Conservation (phyloP, 345 rosid species). For the Ailanthus altissimus region DNA sequence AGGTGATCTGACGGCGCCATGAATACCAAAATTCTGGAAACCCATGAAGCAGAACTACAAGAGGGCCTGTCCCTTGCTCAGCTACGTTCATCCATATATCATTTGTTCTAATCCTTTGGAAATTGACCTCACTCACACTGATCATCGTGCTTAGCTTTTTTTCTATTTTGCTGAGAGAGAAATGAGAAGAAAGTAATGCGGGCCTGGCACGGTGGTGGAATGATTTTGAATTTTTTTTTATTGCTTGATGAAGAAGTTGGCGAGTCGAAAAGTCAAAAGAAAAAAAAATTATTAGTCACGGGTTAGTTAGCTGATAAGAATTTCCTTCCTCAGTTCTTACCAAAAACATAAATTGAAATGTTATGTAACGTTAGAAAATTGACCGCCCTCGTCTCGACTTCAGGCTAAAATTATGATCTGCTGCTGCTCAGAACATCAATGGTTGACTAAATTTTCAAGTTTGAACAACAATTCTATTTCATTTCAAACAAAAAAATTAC, state of each 20-base stretch:
- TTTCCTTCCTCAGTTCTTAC: too few species aligned
- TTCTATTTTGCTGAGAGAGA: background rate
- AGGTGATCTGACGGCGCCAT: conserved; percentile 70
- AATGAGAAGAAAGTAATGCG: too few species aligned
- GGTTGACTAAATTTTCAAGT: too few species aligned
- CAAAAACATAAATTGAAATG: too few species aligned
- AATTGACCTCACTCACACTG: conserved; percentile 29
- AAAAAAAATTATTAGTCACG: background rate
- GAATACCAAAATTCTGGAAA: conserved; percentile 80
- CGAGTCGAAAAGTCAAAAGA: background rate
- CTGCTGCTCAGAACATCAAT: too few species aligned
- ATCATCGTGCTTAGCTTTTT: conserved; percentile 1
- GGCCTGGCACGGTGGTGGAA: too few species aligned
- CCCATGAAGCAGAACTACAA: conserved; percentile 64
- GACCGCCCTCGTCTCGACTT: too few species aligned
- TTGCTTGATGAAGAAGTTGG: background rate
- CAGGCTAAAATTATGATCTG: too few species aligned
- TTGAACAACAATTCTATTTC: too few species aligned
- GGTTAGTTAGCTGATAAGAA: too few species aligned
- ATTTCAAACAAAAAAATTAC: too few species aligned
- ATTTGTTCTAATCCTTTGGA: conserved; percentile 46
- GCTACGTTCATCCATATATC: conserved; percentile 54
- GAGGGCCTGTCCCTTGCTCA: conserved; percentile 63
- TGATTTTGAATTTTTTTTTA: background rate
- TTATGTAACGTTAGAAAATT: too few species aligned